Evolutionary conservation across 345 rosid species (phyloP).

Genomic region (Moringa oleifera): DNA sequence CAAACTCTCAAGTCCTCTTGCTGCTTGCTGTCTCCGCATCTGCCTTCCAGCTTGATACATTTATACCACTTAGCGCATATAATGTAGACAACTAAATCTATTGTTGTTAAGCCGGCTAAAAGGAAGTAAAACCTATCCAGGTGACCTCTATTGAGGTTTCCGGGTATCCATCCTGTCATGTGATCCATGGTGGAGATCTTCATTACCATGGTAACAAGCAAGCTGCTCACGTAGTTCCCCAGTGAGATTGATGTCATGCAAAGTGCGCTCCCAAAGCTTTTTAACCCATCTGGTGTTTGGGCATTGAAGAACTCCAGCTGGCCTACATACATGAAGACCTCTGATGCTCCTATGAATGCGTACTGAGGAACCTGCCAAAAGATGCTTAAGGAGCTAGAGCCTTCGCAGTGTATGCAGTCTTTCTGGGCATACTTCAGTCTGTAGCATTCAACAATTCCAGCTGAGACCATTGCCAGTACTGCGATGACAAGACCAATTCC

Average conservation of each 20-base stretch:
- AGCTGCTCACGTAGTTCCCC: slow-evolving; percentile 97
- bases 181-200: slow-evolving; percentile 83
- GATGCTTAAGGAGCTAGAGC: slow-evolving; percentile 94
- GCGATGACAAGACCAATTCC: slow-evolving; percentile 94
- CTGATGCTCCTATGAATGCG: slow-evolving; percentile 90
- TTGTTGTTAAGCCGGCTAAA: slow-evolving; percentile 61
- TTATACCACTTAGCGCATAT: slow-evolving; percentile 90
- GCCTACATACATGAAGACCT: slow-evolving; percentile 97
- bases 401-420: slow-evolving; percentile 71
- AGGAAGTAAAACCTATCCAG: slow-evolving; percentile 93
- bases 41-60: slow-evolving; percentile 61
- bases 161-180: slow-evolving; percentile 98
- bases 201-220: slow-evolving; percentile 86
- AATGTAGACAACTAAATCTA: slow-evolving; percentile 60
- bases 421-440: slow-evolving; percentile 59
- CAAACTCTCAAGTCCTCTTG: slow-evolving; percentile 41
- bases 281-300: slow-evolving; percentile 90
- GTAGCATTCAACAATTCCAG: slow-evolving; percentile 81
- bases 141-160: slow-evolving; percentile 94
- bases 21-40: slow-evolving; percentile 30
- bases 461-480: slow-evolving; percentile 78
- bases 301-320: slow-evolving; percentile 97
- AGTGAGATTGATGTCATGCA: slow-evolving; percentile 95
- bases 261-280: slow-evolving; percentile 94
- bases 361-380: slow-evolving; percentile 99